Evolutionary conservation across 768 basidiomycete genomes (phyloP).

Genomic region (Tylopilus plumbeoviolaceoides): DNA sequence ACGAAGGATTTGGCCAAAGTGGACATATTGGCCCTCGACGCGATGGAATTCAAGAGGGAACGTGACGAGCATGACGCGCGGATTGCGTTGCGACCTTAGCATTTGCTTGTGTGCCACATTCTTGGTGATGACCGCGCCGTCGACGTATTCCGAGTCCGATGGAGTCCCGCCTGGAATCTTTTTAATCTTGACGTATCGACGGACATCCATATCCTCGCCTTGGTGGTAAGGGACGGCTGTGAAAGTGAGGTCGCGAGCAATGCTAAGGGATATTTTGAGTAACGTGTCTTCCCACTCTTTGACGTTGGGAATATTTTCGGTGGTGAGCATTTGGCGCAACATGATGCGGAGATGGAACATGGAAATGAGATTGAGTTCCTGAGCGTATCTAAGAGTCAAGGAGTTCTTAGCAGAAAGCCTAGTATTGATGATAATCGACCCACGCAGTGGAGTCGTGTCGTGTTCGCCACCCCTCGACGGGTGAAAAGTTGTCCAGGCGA

Average conservation of each 20-base stretch:
- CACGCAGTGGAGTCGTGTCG: constrained; percentile 88
- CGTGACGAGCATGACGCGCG: constrained; percentile 93
- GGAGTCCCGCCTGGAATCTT: constrained; percentile 94
- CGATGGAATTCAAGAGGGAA: constrained; percentile 94
- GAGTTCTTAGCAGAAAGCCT: neutral
- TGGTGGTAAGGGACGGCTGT: constrained; percentile 65
- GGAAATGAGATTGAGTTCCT: constrained; percentile 80
- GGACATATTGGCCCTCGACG: constrained; percentile 88
- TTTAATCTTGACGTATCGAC: constrained; percentile 96
- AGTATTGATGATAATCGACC: constrained; percentile 29
- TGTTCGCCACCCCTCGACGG: constrained; percentile 77
- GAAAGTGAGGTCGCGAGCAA: constrained; percentile 82
- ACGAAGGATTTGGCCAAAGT: constrained; percentile 84
- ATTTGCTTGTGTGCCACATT: constrained; percentile 96
- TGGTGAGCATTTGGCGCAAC: constrained; percentile 85
- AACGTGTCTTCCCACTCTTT: constrained; percentile 88
- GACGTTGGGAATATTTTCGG: constrained; percentile 76
- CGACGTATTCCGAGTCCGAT: constrained; percentile 92
- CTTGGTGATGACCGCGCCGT: constrained; percentile 96
- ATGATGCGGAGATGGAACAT: constrained; percentile 88
- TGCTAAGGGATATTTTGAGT: constrained; percentile 75
- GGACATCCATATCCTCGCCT: constrained; percentile 92
- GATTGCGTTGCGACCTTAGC: constrained; percentile 76
- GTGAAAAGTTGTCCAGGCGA: constrained; percentile 54
- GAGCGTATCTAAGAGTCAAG: constrained; percentile 55